phyloP scores from a whole-genome alignment of 495 filamentous ascomycete species.

The Trichoderma orchidacearum region DNA sequence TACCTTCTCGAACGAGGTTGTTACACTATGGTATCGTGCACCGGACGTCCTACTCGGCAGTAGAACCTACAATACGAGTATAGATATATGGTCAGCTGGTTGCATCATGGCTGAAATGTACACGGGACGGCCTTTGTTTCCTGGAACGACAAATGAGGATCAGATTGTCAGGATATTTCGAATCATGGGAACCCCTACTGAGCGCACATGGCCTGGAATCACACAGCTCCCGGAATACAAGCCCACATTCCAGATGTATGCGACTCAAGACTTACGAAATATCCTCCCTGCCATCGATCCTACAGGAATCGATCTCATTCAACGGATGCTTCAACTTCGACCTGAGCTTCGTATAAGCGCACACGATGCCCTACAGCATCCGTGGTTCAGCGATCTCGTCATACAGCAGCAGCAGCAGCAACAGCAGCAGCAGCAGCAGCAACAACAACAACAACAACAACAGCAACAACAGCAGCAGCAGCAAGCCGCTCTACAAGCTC shows the following conservation, averaged over 20 bases:
- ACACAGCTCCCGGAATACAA: constrained; percentile 89
- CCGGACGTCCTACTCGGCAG: constrained; percentile 86
- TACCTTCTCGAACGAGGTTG: constrained; percentile 95
- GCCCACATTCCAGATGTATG: constrained; percentile 80
- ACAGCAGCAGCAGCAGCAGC: constrained; percentile 18
- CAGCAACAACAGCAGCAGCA: constrained; percentile 16
- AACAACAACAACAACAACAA: constrained; percentile 7
- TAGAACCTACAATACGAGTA: constrained; percentile 90
- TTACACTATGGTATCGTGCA: constrained; percentile 92
- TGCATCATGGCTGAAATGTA: constrained; percentile 99
- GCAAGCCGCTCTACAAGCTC: constrained; percentile 12
- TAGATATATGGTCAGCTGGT: constrained; percentile 95
- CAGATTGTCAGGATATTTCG: constrained; percentile 93
- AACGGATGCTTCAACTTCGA: constrained; percentile 80
- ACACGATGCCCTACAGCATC: constrained; percentile 69
- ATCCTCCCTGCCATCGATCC: constrained; percentile 87
- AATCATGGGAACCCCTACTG: constrained; percentile 90
- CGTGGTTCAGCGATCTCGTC: constrained; percentile 60
- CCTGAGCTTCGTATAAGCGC: constrained; percentile 87
- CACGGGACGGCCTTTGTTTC: constrained; percentile 83
- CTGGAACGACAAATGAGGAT: constrained; percentile 92
- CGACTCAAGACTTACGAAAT: constrained; percentile 75
- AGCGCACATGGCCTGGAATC: constrained; percentile 87
- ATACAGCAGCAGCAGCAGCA: constrained; percentile 21
- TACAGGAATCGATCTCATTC: constrained; percentile 70